These are phyloP conservation scores for Juglanconis sp. DNA, from an alignment of 2,329 filamentous ascomycete species.

Conservation along the genomic window DNA sequence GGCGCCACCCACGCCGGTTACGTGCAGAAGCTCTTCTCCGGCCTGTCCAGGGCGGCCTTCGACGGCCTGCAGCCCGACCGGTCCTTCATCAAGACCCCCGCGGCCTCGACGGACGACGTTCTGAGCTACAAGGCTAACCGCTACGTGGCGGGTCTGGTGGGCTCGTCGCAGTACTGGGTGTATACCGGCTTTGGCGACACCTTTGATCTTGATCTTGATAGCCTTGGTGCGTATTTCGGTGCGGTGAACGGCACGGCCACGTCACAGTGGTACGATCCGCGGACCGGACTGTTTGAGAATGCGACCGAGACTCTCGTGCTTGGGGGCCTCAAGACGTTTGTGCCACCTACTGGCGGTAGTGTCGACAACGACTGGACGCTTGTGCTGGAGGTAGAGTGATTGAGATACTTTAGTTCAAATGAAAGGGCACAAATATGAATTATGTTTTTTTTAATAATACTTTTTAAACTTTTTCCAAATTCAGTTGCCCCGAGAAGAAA, in stretches of 20 bases:
- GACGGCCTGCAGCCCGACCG: background rate
- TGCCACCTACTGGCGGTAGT: background rate
- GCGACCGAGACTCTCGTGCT: background rate
- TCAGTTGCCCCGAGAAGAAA: no score
- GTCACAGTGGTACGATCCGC: background rate
- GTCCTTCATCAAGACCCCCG: background rate
- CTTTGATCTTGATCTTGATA: background rate
- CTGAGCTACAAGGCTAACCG: background rate
- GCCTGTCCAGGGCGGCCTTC: background rate
- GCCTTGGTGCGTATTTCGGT: background rate
- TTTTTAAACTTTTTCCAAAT: no score
- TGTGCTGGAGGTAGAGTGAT: background rate
- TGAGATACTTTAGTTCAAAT: background rate
- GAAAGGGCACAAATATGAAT: no score
- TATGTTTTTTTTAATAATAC: no score
- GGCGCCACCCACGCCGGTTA: background rate
- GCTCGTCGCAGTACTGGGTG: conserved; percentile 26
- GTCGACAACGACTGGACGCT: conserved; percentile 1
- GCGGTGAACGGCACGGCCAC: background rate
- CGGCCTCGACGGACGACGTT: background rate
- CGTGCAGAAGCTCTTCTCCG: background rate
- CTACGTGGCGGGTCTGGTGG: background rate
- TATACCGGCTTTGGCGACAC: conserved; percentile 1
- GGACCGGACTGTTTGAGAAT: background rate
- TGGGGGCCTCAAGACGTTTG: background rate